Base-by-base conservation (phyloP, 306 rosid species). In the Calophaca sinica region DNA sequence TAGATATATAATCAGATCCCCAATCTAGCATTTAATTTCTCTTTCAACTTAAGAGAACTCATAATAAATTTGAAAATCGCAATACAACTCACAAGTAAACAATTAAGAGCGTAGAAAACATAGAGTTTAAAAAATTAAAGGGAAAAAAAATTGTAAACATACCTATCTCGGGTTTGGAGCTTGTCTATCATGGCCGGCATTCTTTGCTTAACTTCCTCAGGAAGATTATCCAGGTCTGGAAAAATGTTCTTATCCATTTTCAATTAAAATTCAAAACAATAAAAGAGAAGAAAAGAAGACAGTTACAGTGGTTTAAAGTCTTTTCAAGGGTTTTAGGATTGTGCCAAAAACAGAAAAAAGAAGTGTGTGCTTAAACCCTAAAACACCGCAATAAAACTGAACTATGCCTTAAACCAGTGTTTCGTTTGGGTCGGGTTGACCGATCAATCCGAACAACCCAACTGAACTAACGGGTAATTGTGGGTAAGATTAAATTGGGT, bases 131-230 rank as follows among this genome's bases (percentile, higher is more conserved):
- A 9, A 20, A 20, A 5, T 20, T 20, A 20, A 20, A 20, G 26
- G 26, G 1, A 10, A 15, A 14, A 64, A 9, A 3, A 4, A 26
- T 26, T 8, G 9, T 0, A 11, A 9, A 58, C 52, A 60, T 77
- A 90, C 96, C 96, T 90, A 86, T 93, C 98, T 29, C 91, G 90
- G 33, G 80, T 63, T 81, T 89, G 96, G 62, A 88, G 90, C 50
- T 86, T 86, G 6, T 88, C 89, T 15, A 82, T 84, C 65, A 85
- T 74, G 79, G 83, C 13, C 29, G 93, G 62, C 93, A 93, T 82
- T 86, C 74, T 86, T 32, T 72, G 67, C 86, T 80, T 72, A 29
- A 89, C 98, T 77, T 88, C 92, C 8, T 81, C 93, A 7, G 90
- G 81, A 76, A 89, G 85, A 82, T 79, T 74, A 2, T 80, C 83